Base-by-base conservation (phyloP, 805 yeast species). In the Saturnispora silvae region DNA sequence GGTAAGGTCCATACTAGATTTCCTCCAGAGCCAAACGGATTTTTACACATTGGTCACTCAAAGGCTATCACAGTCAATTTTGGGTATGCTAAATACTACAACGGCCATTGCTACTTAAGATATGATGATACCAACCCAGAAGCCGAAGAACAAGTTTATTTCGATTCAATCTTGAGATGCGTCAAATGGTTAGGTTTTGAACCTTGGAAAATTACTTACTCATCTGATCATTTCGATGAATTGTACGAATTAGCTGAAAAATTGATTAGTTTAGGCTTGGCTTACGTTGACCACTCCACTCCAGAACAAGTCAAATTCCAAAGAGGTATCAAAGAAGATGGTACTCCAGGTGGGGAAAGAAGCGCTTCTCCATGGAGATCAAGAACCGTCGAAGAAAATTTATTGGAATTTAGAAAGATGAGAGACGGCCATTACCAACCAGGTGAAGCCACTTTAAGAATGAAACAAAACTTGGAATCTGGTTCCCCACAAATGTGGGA, bases 401-500 rank as follows among this genome's bases (percentile, higher is more conserved):
- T 92, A 53, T 54, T 52, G 24, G 87, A 84, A 57, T 92, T 92
- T 61, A 73, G 95, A 57, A 77, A 72, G 41, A 92, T 92, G 99
- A 75, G 80, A 54, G 85, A 85, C 53, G 98, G 98, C 30, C 65
- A 68, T 45, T 92, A 81, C 63, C 68, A 72, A 47, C 86, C 86
- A 29, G 97, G 97, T 47, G 83, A 84, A 60, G 97, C 95, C 22
- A 85, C 86, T 9, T 69, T 92, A 56, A 80, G 99, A 64, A 92
- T 92, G 97, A 89, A 89, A 59, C 96, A 85, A 68, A 95, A 92
- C 53, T 65, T 92, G 45, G 56, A 60, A 7, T 81, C 92, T 14
- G 95, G 96, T 45, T 82, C 84, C 45, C 99, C 99, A 14, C 98
- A 92, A 65, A 92, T 92, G 98, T 92, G 99, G 99, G 99, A 92